phyloP scores from a whole-genome alignment of 805 yeast species.

The Scheffersomyces spartinae region DNA sequence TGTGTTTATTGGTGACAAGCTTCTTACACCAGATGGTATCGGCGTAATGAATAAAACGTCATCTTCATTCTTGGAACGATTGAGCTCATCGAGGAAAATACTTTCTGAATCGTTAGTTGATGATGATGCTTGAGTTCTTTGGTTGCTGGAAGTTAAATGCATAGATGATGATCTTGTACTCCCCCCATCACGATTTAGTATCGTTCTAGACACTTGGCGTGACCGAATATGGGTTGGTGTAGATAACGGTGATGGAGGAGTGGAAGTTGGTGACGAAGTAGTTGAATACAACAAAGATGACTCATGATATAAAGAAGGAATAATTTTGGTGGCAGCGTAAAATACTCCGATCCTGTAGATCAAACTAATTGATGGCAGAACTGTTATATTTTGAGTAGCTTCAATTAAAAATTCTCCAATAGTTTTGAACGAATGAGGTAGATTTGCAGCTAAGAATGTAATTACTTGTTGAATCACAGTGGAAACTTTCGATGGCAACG shows the following conservation, averaged over 20 bases:
- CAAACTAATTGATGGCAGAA: constrained; percentile 71
- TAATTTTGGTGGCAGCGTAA: constrained; percentile 85
- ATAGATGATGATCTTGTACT: no score
- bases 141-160: no score
- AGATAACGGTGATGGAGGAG: constrained; percentile 7
- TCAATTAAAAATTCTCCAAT: constrained; percentile 42
- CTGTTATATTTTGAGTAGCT: constrained; percentile 54
- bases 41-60: no score
- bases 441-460: constrained; percentile 37
- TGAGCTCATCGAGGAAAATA: constrained; percentile 9
- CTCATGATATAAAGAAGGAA: constrained; percentile 56
- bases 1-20: no score
- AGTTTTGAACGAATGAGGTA: constrained; percentile 41
- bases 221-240: no score
- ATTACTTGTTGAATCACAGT: constrained; percentile 4
- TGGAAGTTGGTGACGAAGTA: constrained; percentile 8
- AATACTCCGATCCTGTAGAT: constrained; percentile 81
- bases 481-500: constrained; percentile 23
- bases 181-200: no score
- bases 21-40: no score
- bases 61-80: no score
- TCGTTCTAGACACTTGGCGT: no score
- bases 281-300: constrained; percentile 7
- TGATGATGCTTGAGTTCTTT: constrained; percentile 1
- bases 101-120: constrained; percentile 2